Conservation (phyloP, 225 moss, liverwort and hornwort genomes). For the Pseudisothecium myosuroides region DNA sequence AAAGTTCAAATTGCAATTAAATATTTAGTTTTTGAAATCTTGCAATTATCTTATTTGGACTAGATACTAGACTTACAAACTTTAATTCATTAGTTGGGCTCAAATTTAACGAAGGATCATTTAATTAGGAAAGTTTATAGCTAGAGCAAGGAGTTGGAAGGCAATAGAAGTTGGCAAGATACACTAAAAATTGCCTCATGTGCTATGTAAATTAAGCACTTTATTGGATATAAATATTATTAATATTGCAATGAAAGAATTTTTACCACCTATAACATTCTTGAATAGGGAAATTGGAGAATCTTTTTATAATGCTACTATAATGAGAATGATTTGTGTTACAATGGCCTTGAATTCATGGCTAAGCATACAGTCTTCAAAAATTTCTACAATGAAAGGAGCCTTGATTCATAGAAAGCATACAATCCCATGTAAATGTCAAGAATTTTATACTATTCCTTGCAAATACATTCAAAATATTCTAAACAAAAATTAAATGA, state of each 20-base stretch:
- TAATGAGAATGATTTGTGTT: no score
- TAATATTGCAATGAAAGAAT: rapidly evolving
- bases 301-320: background rate
- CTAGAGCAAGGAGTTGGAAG: background rate
- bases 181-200: rapidly evolving
- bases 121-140: background rate
- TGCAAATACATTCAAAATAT: background rate
- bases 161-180: background rate
- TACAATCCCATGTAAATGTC: rapidly evolving
- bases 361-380: no score
- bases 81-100: background rate
- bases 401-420: background rate
- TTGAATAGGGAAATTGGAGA: background rate
- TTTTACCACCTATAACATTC: background rate
- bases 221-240: background rate
- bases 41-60: background rate
- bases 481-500: background rate
- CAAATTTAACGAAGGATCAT: background rate
- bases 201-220: no score
- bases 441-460: background rate
- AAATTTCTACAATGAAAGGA: background rate
- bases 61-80: background rate
- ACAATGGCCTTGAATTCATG: rapidly evolving
- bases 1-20: background rate
- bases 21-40: no score